A percentile compares a stretch with the other conserved stretches of the same genome.
These are phyloP conservation scores for Chionographis japonica DNA, from an alignment of 106 monocot genomes.

Conservation along the genomic window DNA sequence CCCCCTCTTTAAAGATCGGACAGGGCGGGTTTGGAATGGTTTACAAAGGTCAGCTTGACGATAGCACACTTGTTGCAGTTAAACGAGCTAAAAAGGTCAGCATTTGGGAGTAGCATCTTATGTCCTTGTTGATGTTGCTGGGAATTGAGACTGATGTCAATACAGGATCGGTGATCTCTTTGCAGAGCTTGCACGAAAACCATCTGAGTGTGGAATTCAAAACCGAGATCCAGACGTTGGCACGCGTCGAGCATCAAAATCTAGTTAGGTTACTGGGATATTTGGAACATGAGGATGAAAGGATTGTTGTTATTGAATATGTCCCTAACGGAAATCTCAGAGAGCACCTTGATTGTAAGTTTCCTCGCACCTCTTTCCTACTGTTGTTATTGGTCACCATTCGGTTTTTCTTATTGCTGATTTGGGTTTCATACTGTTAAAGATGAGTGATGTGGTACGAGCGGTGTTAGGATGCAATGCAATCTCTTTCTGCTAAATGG, in stretches of 20 bases:
- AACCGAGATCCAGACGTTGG: constrained; percentile 56
- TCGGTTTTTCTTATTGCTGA: not conserved
- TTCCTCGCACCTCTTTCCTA: not conserved
- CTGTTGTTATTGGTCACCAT: not conserved
- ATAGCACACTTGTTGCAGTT: constrained; percentile 59
- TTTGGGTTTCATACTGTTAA: too few species aligned
- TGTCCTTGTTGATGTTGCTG: too few species aligned
- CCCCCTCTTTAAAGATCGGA: constrained; percentile 50
- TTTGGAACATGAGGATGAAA: constrained; percentile 59
- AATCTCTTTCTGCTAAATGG: too few species aligned
- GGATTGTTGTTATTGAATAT: constrained; percentile 55
- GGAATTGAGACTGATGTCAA: not conserved
- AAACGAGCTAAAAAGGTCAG: constrained; percentile 74
- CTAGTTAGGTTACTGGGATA: constrained; percentile 60
- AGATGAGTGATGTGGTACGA: too few species aligned
- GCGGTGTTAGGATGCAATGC: too few species aligned
- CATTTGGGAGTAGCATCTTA: too few species aligned
- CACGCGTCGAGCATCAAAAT: constrained; percentile 59
- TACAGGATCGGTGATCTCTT: not conserved
- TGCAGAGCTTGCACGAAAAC: constrained; percentile 32
- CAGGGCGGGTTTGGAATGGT: constrained; percentile 80
- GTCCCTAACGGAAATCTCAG: constrained; percentile 76
- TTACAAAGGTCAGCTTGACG: constrained; percentile 50
- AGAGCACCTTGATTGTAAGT: constrained; percentile 74
- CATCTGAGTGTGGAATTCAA: constrained; percentile 43